Evolutionary conservation across 495 filamentous ascomycete species (phyloP).

Genomic region (Penicillium waksmanii): DNA sequence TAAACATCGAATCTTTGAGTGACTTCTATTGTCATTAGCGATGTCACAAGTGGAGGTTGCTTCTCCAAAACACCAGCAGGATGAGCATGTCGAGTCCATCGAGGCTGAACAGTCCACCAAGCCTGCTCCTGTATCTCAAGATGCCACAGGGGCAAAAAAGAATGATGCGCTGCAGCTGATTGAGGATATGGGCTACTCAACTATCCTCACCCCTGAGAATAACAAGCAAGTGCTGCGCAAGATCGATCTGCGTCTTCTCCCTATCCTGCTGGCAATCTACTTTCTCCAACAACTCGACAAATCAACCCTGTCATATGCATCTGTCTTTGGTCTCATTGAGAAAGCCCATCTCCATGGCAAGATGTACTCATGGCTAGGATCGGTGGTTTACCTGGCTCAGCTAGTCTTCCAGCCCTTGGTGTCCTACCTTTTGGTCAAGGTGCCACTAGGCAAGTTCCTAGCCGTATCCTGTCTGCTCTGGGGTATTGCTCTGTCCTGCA

Average conservation of each 20-base stretch:
- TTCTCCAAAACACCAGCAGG: conserved; percentile 32
- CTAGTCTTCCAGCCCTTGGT: conserved; percentile 49
- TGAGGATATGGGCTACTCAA: conserved; percentile 39
- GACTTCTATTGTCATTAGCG: conserved; percentile 6
- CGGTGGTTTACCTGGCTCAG: conserved; percentile 55
- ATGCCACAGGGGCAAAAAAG: conserved; percentile 23
- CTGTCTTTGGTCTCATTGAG: conserved; percentile 52
- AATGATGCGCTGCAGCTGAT: conserved; percentile 53
- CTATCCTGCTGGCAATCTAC: conserved; percentile 48
- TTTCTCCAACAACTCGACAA: conserved; percentile 62
- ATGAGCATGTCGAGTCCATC: conserved; percentile 46
- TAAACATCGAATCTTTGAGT: not conserved
- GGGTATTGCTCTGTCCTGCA: conserved; percentile 59
- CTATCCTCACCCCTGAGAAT: conserved; percentile 55
- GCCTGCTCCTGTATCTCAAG: not conserved
- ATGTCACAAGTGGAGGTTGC: conserved; percentile 30
- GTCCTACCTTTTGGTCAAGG: conserved; percentile 43
- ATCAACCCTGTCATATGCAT: conserved; percentile 58
- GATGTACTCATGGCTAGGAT: conserved; percentile 57
- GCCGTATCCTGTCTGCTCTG: conserved; percentile 61
- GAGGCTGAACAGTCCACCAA: conserved; percentile 21
- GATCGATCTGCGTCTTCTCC: conserved; percentile 59
- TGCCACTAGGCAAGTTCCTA: conserved; percentile 55
- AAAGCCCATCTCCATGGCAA: conserved; percentile 49
- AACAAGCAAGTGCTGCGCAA: conserved; percentile 54